Evolutionary conservation across 192 early-diverging fungal species (phyloP), one percentile per base, ranked within the genome.

Genomic region (Gigaspora rosea): DNA sequence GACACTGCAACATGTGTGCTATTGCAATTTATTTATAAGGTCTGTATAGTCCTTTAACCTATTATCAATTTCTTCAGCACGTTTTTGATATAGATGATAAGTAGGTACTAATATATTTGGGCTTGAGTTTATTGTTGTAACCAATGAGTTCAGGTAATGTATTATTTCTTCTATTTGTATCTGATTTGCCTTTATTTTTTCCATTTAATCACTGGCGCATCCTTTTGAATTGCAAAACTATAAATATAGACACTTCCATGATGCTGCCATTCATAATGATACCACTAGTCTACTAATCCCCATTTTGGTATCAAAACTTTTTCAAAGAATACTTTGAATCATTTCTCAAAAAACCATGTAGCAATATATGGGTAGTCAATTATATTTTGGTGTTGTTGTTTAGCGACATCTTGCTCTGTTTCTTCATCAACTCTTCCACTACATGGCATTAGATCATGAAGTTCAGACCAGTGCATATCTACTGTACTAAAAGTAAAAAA

Each of bases 261-360:
- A 41, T 36, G 65, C 0, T 67, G 65, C 65, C 65, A 67, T 67
- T 67, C 65, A 36, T 36, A 67, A 20, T 8, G 9, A 20, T 67
- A 67, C 35, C 65, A 67, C 22, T 18, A 67, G 36, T 36, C 65
- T 0, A 20, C 65, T 9, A 67, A 22, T 4, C 22, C 22, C 65
- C 33, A 67, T 47, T 67, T 36, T 15, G 4, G 35, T 48, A 47
- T 67, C 18, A 62, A 18, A 9, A 62, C 61, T 9, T 62, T 20
- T 9, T 62, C 2, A 33, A 62, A 62, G 18, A 67, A 67, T 36
- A 47, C 2, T n/a, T 67, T 48, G 36, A 67, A 67, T 3, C 65
- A 0, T 47, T 47, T 48, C 16, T 67, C 46, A 67, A 67, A 67
- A 36, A 16, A 67, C 65, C 65, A 67, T 20, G 35, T 33, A 36